Percentiles rank a stretch among this genome's conserved stretches.
Conservation (phyloP, 228 moss, liverwort and hornwort genomes). For the Sphagnum magellanicum region DNA sequence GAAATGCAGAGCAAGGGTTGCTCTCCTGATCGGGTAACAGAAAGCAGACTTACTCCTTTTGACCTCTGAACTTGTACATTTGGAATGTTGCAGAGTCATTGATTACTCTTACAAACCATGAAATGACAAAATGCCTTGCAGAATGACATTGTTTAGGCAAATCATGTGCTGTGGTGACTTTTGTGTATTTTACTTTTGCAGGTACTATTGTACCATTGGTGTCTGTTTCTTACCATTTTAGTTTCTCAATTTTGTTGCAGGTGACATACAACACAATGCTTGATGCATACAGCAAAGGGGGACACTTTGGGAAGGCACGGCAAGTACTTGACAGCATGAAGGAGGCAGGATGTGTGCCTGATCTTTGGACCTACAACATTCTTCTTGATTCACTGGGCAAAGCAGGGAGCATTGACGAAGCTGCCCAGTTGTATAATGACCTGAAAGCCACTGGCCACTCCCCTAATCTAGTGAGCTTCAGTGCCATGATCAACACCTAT, state of each 20-base stretch:
- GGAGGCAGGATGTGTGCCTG: slow-evolving; percentile 59
- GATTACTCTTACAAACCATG: too few relatives aligned
- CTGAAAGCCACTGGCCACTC: slow-evolving; percentile 64
- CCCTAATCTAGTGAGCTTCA: slow-evolving; percentile 85
- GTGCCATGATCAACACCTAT: slow-evolving; percentile 71
- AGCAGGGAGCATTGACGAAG: slow-evolving; percentile 53
- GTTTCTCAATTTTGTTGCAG: slow-evolving; percentile 19
- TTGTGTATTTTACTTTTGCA: too few relatives aligned
- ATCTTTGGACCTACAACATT: slow-evolving; percentile 94
- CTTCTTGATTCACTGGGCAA: slow-evolving; percentile 78
- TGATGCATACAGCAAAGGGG: slow-evolving; percentile 87
- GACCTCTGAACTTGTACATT: neutral
- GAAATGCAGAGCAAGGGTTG: slow-evolving; percentile 79
- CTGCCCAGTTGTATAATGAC: slow-evolving; percentile 54
- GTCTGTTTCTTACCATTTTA: too few relatives aligned
- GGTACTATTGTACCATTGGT: too few relatives aligned
- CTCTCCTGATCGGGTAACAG: slow-evolving; percentile 75
- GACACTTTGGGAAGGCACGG: slow-evolving; percentile 50
- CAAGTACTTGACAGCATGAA: slow-evolving; percentile 67
- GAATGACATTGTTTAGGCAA: too few relatives aligned
- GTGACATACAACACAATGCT: slow-evolving; percentile 95
- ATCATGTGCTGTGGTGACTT: too few relatives aligned
- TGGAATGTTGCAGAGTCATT: too few relatives aligned
- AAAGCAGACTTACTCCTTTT: neutral
- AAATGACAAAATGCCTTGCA: too few relatives aligned